Percentiles rank a stretch among this genome's conserved stretches.
Evolutionary conservation across 257 asterid species (phyloP).

Genomic region (Solanum commersonii): DNA sequence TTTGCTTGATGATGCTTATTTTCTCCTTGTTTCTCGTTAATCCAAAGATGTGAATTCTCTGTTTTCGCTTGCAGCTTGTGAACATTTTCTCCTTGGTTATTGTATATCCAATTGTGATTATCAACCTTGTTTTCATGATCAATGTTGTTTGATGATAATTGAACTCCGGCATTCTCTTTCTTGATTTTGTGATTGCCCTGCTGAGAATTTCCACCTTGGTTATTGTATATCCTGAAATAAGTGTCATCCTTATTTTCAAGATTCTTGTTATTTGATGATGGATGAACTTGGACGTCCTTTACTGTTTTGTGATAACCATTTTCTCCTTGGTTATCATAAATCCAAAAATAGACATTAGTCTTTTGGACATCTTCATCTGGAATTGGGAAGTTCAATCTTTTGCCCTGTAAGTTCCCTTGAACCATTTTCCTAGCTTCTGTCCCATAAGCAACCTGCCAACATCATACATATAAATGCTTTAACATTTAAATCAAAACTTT

Average conservation of each 20-base stretch:
- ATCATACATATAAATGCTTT: not conserved
- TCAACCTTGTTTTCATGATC: not conserved
- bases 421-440: conserved; percentile 8
- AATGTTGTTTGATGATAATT: not conserved
- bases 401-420: not conserved
- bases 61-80: not conserved
- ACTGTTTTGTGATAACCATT: not conserved
- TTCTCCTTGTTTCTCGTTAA: not conserved
- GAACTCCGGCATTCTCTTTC: not conserved
- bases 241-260: not conserved
- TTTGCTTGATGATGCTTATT: not conserved
- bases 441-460: conserved; percentile 24
- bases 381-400: not conserved
- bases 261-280: not conserved
- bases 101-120: not conserved
- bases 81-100: not conserved
- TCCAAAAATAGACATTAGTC: not conserved
- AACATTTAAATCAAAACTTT: not conserved
- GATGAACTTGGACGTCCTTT: not conserved
- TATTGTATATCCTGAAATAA: not conserved
- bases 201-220: not conserved
- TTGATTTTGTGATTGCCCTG: not conserved
- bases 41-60: not conserved
- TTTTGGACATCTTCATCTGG: not conserved
- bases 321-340: not conserved